Conservation (phyloP, 768 basidiomycete genomes). For the Leccinum pellstonianum region DNA sequence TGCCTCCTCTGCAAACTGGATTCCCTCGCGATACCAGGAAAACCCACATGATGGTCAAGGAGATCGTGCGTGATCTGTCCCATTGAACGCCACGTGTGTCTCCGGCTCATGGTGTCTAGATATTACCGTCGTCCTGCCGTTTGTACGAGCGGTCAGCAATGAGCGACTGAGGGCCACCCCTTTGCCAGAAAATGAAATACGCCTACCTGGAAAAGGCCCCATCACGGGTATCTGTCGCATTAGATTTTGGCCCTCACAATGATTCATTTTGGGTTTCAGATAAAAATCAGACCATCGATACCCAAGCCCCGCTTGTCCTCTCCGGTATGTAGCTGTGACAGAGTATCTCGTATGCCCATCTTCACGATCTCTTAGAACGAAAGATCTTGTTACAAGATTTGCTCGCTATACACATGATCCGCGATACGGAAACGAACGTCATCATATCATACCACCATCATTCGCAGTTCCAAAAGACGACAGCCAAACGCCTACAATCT, state of each 20-base stretch:
- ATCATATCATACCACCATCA: conserved; percentile 39
- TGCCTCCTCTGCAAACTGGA: conserved; percentile 42
- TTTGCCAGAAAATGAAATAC: conserved; percentile 19
- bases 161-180: conserved; percentile 8
- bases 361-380: conserved; percentile 8
- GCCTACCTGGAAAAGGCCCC: conserved; percentile 4
- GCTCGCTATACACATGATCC: conserved; percentile 41
- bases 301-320: conserved; percentile 33
- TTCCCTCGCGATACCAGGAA: conserved; percentile 44
- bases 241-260: background rate
- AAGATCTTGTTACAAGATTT: conserved; percentile 35
- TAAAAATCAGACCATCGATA: conserved; percentile 30
- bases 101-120: conserved; percentile 27
- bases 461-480: conserved; percentile 26
- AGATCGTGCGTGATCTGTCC: conserved; percentile 37
- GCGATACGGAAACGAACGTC: conserved; percentile 22
- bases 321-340: conserved; percentile 12
- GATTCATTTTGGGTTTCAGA: conserved; percentile 15
- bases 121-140: conserved; percentile 43
- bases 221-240: conserved; percentile 19
- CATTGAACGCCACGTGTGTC: background rate
- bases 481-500: conserved; percentile 28
- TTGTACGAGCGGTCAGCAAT: conserved; percentile 40
- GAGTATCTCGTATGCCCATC: background rate
- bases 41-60: conserved; percentile 22